These are phyloP conservation scores for Botrytis cinerea DNA, from an alignment of 2,329 filamentous ascomycete genomes.

Conservation along the genomic window DNA sequence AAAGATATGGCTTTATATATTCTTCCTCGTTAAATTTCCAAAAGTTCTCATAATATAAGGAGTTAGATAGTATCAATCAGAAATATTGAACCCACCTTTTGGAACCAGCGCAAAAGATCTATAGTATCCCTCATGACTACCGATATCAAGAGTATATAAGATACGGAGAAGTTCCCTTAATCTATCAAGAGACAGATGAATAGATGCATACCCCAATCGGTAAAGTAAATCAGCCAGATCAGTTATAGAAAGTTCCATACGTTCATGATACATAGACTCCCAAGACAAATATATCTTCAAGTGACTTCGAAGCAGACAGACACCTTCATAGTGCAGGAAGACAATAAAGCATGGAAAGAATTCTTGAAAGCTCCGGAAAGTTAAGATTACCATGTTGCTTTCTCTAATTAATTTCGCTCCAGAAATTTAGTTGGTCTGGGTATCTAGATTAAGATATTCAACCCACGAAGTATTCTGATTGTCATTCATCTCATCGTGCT, in stretches of 20 bases:
- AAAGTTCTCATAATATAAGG: background rate
- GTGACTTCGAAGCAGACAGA: no score
- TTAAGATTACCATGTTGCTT: no score
- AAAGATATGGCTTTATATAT: background rate
- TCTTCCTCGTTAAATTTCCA: background rate
- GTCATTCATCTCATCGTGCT: background rate
- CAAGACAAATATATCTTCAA: no score
- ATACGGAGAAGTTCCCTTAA: background rate
- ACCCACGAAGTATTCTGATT: background rate
- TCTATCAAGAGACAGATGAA: background rate
- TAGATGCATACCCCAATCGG: no score
- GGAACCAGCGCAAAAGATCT: no score
- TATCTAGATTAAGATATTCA: background rate
- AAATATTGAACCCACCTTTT: no score
- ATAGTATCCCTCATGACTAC: no score
- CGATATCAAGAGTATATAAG: background rate
- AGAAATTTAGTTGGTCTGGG: no score
- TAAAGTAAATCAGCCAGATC: rapidly evolving
- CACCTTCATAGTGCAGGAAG: no score
- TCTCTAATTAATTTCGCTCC: no score
- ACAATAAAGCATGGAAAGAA: background rate
- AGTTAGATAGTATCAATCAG: rapidly evolving
- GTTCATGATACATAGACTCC: background rate
- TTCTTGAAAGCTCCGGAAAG: background rate
- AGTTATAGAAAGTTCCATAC: background rate